Evolutionary conservation across 345 rosid species (phyloP), one percentile per base, ranked within the genome.

Genomic region (Erysimum cheiranthoides): DNA sequence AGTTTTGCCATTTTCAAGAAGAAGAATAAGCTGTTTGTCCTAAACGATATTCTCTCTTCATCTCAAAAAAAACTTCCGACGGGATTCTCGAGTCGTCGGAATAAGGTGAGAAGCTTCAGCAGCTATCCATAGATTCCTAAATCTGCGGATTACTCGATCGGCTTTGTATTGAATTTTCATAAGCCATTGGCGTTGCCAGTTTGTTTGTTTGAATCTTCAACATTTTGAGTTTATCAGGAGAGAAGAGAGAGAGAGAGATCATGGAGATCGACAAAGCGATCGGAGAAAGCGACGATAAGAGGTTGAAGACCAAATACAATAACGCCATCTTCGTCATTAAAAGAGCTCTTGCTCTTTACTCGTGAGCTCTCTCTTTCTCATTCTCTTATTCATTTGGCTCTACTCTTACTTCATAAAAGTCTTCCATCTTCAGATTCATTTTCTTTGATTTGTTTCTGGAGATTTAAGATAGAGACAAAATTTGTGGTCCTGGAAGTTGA

Each of bases 241-340:
- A 49, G 64, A 10, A 52, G 31, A 35, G 73, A 81, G 52, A 52
- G 32, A 95, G 92, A 98, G 99, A 95, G 90, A 90, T 95, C 79
- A 95, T 95, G 99, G 99, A 95, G 90, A 90, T 95, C 79, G 94
- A 90, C 57, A 82, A 82, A 81, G 96, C 97, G 75, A 85, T 95
- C 67, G 79, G 80, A 53, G 97, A 82, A 78, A 86, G 98, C 59
- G 98, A 88, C 56, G 99, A 95, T 67, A 81, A 70, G 80, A 86
- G 99, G 85, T 90, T 95, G 64, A 92, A 86, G 87, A 95, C 97
- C 32, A 95, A 95, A 84, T 92, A 90, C 77, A 85, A 86, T 51
- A 89, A 90, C 80, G 99, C 99, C 78, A 84, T 95, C 83, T 83
- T 81, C 84, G 96, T 90, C 70, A 95, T 95, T 70, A 82, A 50